These are phyloP conservation scores for Colletotrichum phormii DNA, from an alignment of 2,329 filamentous ascomycete genomes.

Conservation along the genomic window DNA sequence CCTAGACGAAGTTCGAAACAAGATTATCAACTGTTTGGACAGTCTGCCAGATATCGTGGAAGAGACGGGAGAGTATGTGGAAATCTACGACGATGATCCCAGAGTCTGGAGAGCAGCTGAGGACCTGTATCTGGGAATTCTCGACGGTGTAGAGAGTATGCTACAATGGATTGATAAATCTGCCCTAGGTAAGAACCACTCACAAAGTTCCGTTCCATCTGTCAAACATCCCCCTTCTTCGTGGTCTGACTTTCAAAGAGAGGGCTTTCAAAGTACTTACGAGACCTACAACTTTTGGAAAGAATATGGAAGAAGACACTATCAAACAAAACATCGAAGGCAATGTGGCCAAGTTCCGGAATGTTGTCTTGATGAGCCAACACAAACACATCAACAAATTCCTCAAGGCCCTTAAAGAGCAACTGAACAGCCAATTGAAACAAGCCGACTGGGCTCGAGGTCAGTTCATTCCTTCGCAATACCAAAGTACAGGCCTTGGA, in stretches of 20 bases:
- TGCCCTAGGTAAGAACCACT: not conserved
- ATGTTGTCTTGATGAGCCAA: not conserved
- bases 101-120: constrained; percentile 13
- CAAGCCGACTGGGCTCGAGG: not conserved
- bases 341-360: not conserved
- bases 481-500: too few relatives aligned
- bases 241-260: not conserved
- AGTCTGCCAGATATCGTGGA: not conserved
- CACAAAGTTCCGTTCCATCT: too few relatives aligned
- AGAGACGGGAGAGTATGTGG: constrained; percentile 4
- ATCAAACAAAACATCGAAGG: constrained; percentile 15
- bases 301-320: constrained; percentile 5
- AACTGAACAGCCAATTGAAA: not conserved
- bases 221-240: not conserved
- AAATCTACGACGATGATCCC: constrained; percentile 11
- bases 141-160: constrained; percentile 17
- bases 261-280: constrained; percentile 8
- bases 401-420: not conserved
- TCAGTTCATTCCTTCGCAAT: not conserved
- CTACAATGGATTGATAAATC: constrained; percentile 19
- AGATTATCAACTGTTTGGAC: constrained; percentile 2
- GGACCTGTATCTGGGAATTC: constrained; percentile 15
- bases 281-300: not conserved
- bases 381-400: not conserved
- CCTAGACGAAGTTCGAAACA: constrained; percentile 17